Evolutionary conservation across 2,329 filamentous ascomycete species (phyloP), one percentile per base, ranked within the genome.

Genomic region (Arthrobotrys entomopaga): DNA sequence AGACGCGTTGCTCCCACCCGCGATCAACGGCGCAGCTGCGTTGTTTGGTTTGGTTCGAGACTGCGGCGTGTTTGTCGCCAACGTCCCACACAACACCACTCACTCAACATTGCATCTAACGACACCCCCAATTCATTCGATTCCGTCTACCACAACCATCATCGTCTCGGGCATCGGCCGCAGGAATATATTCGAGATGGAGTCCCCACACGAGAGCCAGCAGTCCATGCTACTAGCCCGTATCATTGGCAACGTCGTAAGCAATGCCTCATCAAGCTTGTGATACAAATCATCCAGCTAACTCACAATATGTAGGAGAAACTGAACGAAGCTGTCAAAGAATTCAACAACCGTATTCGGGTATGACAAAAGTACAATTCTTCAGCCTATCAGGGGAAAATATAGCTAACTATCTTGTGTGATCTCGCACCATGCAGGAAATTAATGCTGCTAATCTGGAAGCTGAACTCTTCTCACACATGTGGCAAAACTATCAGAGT

Each of bases 401-500:
- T 40, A 40, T 40, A 6, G 13, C 34, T 3, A 46, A 8, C n/a
- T 19, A 19, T 19, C 6, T 46, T 13, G 7, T 50, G 46, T 16
- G 16, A 50, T 19, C 4, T 15, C 13, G 19, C 13, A 49, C 8
- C 6, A 15, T 42, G 3, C 26, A 75, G 71, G 71, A 75, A 65
- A 75, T 75, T 16, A 75, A 75, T 65, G 71, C 71, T 5, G 71
- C 64, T 10, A 75, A 70, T 26, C 49, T 75, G 22, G 71, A 75
- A 15, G 71, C 71, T 15, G 71, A 75, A 50, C 65, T 75, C 16
- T 75, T 75, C 65, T 75, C 71, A 34, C 71, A 75, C 58, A 75
- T 75, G 71, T 75, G 71, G 71, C 71, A 75, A 59, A 75, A 75
- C 54, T 75, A 75, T n/a, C 71, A 75, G 22, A 70, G 65, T 43